Conservation (phyloP, 164 flowering plant species). For the Hamamelis virginiana region DNA sequence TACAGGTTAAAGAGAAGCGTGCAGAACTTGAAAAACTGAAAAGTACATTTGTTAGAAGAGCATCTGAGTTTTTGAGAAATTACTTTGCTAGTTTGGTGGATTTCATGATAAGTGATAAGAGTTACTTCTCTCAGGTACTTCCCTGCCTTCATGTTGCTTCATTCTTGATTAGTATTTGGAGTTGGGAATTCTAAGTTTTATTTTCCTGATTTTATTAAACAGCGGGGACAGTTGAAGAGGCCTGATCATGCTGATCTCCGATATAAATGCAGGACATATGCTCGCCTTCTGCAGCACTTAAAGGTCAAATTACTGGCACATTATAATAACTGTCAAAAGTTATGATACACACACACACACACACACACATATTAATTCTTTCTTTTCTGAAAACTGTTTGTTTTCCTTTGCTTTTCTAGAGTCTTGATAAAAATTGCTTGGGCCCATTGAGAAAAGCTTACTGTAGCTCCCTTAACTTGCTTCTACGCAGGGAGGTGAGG, state of each 20-base stretch:
- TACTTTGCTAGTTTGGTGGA: slow-evolving; percentile 97
- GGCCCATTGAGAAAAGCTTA: slow-evolving; percentile 95
- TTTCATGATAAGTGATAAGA: slow-evolving; percentile 97
- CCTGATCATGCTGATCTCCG: slow-evolving; percentile 99
- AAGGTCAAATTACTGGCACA: slow-evolving; percentile 47
- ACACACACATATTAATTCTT: not conserved
- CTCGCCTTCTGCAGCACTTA: slow-evolving; percentile 93
- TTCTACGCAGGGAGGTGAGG: slow-evolving; percentile 95
- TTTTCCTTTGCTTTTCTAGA: slow-evolving; percentile 42
- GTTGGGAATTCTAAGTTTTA: slow-evolving; percentile 10
- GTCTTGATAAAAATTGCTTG: slow-evolving; percentile 90
- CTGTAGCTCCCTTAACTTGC: slow-evolving; percentile 91
- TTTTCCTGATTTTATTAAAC: slow-evolving; percentile 23
- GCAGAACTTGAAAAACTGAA: slow-evolving; percentile 88
- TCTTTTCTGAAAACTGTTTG: slow-evolving; percentile 1
- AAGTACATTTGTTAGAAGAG: slow-evolving; percentile 80
- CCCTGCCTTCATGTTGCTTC: slow-evolving; percentile 8
- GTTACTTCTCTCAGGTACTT: slow-evolving; percentile 91
- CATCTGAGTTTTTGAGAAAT: slow-evolving; percentile 91
- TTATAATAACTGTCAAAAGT: not conserved
- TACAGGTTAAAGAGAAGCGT: slow-evolving; percentile 89
- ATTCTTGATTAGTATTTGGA: not conserved
- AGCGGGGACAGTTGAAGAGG: slow-evolving; percentile 98
- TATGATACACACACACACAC: no score
- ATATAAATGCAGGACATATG: slow-evolving; percentile 98